phyloP scores from a whole-genome alignment of 208 protist genomes.

The Trypanosoma lewisi region DNA sequence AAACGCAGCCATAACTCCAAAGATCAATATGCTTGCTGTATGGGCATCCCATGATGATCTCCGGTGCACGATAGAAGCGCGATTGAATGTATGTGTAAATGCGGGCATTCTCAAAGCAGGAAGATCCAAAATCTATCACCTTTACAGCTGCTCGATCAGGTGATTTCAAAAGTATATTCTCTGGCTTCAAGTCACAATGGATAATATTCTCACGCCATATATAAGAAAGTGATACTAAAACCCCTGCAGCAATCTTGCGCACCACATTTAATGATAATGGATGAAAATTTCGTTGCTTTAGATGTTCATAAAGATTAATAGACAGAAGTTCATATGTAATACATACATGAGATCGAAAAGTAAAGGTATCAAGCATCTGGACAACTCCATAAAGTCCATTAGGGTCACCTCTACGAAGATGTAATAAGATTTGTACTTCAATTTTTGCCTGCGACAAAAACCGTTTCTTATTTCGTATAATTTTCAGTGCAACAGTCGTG shows the following conservation, averaged over 20 bases:
- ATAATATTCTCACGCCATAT: conserved; percentile 86
- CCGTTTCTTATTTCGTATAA: conserved; percentile 71
- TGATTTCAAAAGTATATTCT: conserved; percentile 93
- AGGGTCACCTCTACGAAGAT: conserved; percentile 60
- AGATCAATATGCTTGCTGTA: conserved; percentile 89
- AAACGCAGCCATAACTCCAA: conserved; percentile 93
- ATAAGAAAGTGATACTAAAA: conserved; percentile 78
- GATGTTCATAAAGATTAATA: conserved; percentile 71
- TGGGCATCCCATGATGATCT: conserved; percentile 78
- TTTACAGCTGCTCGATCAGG: conserved; percentile 87
- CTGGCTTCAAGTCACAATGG: conserved; percentile 96
- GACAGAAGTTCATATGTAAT: conserved; percentile 77
- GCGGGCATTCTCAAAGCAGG: conserved; percentile 91
- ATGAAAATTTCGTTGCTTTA: conserved; percentile 71
- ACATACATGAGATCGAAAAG: conserved; percentile 72
- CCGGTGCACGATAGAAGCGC: conserved; percentile 90
- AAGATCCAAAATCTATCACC: conserved; percentile 97
- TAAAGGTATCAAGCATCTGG: conserved; percentile 67
- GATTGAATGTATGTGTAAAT: conserved; percentile 93
- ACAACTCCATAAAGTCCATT: conserved; percentile 68
- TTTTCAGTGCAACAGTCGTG: conserved; percentile 69
- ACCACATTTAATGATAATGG: conserved; percentile 73
- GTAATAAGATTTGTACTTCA: conserved; percentile 80
- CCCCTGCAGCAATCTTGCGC: conserved; percentile 58
- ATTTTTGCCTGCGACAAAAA: conserved; percentile 66